A percentile compares a stretch with the other conserved stretches of the same genome.
These are phyloP conservation scores for Hemileccinum rubropunctum DNA, from an alignment of 768 basidiomycete species.

Conservation along the genomic window DNA sequence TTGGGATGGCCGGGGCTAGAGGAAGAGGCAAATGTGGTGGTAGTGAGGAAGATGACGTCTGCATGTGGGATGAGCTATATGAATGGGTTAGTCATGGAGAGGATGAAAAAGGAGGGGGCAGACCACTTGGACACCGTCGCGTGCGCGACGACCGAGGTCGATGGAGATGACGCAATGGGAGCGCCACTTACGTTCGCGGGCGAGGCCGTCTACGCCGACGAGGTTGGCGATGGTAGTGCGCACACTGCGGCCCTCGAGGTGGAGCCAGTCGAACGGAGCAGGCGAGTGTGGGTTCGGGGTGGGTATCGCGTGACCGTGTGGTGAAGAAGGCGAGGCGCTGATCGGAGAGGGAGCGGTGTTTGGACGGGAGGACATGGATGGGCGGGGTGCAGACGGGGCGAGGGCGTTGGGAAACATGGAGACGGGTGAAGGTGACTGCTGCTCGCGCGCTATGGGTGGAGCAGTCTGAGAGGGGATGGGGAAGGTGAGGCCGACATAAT, in stretches of 20 bases:
- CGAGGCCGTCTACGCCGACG: constrained; percentile 75
- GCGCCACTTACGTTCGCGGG: constrained; percentile 81
- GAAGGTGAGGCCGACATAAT: constrained; percentile 44
- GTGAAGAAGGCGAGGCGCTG: constrained; percentile 9
- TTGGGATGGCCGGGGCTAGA: no score
- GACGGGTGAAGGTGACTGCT: constrained; percentile 28
- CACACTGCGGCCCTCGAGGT: constrained; percentile 78
- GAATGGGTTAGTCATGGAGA: neutral
- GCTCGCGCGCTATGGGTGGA: constrained; percentile 16
- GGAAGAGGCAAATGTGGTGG: constrained; percentile 25
- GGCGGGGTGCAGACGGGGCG: constrained; percentile 28
- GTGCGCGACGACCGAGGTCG: constrained; percentile 69
- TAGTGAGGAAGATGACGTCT: constrained; percentile 70
- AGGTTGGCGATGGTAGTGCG: constrained; percentile 80
- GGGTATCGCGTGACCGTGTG: constrained; percentile 17
- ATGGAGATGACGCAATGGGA: constrained; percentile 79
- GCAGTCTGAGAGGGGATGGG: constrained; percentile 16
- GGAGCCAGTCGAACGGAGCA: constrained; percentile 84
- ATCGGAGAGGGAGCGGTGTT: constrained; percentile 27
- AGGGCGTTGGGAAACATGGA: constrained; percentile 24
- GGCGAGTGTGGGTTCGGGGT: constrained; percentile 53
- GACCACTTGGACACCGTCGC: constrained; percentile 80
- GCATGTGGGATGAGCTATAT: constrained; percentile 75
- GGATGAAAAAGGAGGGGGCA: constrained; percentile 28
- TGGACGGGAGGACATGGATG: constrained; percentile 34